phyloP scores from a whole-genome alignment of 768 basidiomycete genomes.

The Phylloporus sp. region DNA sequence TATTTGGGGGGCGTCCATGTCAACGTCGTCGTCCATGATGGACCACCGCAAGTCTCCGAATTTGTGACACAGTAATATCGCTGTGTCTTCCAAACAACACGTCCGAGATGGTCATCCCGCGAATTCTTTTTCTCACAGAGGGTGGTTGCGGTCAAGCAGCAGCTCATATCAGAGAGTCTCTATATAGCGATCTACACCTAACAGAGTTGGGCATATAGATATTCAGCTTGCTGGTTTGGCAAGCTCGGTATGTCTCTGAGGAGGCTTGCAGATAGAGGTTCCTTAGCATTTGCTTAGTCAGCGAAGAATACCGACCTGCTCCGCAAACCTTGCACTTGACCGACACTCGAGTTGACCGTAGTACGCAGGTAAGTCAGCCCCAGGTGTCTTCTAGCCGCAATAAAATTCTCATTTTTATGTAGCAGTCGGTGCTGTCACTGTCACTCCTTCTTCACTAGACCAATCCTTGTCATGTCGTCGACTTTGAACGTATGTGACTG shows the following conservation, averaged over 20 bases:
- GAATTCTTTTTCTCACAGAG: slow-evolving; percentile 14
- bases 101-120: slow-evolving; percentile 2
- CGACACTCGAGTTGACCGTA: slow-evolving; percentile 11
- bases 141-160: neutral
- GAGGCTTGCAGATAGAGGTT: too few species aligned
- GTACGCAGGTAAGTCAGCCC: slow-evolving; percentile 8
- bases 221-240: too few species aligned
- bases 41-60: neutral
- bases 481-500: slow-evolving; percentile 69
- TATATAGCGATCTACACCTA: neutral
- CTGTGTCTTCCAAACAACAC: slow-evolving; percentile 1
- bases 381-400: neutral
- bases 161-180: neutral
- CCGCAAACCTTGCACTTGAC: slow-evolving; percentile 20
- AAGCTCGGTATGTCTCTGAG: too few species aligned
- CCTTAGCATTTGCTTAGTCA: slow-evolving; percentile 31
- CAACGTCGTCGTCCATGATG: slow-evolving; percentile 41
- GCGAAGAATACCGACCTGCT: slow-evolving; percentile 27
- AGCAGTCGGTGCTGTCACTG: slow-evolving; percentile 15
- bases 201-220: too few species aligned
- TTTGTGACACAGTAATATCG: neutral
- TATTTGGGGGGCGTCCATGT: slow-evolving; percentile 81
- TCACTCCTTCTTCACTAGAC: slow-evolving; percentile 13
- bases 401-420: neutral
- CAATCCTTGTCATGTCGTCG: slow-evolving; percentile 53